These are phyloP conservation scores for Suillus weaverae DNA, from an alignment of 768 basidiomycete species.

Conservation along the genomic window DNA sequence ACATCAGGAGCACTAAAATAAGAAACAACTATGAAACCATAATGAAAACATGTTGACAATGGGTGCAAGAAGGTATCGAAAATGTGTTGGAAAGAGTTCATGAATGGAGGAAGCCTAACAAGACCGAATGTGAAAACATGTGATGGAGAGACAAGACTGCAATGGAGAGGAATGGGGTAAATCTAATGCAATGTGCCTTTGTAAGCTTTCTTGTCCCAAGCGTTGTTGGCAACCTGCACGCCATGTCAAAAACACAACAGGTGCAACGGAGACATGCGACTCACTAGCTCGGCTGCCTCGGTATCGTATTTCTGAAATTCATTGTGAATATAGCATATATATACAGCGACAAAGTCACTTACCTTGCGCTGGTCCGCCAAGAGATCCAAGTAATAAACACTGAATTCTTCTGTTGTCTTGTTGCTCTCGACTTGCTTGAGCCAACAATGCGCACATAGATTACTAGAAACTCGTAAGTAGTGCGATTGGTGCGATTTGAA, in stretches of 20 bases:
- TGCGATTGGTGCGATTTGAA: too few relatives aligned
- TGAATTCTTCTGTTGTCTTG: not conserved
- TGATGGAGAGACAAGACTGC: too few relatives aligned
- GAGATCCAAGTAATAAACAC: not conserved
- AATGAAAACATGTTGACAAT: too few relatives aligned
- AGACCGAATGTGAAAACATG: too few relatives aligned
- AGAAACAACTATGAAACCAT: too few relatives aligned
- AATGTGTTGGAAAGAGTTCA: not conserved
- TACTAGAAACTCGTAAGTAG: too few relatives aligned
- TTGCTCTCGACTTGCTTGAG: too few relatives aligned
- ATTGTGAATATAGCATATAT: not conserved
- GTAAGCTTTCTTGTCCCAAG: not conserved
- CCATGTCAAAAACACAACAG: not conserved
- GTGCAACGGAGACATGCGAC: not conserved
- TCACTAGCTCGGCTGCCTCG: not conserved
- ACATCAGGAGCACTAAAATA: not conserved
- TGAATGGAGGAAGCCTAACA: too few relatives aligned
- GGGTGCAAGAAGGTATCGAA: not conserved
- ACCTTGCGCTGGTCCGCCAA: not conserved
- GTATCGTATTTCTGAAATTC: not conserved
- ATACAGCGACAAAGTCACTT: not conserved
- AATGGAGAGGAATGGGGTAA: too few relatives aligned
- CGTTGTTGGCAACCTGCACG: not conserved
- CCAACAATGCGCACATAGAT: too few relatives aligned
- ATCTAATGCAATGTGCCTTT: not conserved